Conservation (phyloP, 371 early-diverging fungal genomes). For the Encephalitozoon intestinalis region DNA sequence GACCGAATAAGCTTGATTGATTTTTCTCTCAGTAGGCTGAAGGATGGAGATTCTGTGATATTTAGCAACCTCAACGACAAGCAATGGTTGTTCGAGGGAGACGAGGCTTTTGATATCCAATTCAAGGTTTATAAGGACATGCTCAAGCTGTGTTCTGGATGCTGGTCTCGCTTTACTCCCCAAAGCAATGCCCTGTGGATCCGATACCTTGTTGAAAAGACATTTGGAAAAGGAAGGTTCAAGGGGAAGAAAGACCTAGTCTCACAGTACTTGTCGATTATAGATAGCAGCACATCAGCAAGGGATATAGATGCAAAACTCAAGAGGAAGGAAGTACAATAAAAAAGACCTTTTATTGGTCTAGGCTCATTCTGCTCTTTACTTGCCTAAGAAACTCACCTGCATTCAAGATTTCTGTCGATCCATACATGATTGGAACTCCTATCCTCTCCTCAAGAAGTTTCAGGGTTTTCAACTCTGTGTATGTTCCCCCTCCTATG, state of each 20-base stretch:
- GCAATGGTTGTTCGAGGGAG: slow-evolving; percentile 67
- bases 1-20: slow-evolving; percentile 33
- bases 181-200: slow-evolving; percentile 62
- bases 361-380: slow-evolving; percentile 1
- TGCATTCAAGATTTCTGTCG: slow-evolving; percentile 80
- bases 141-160: slow-evolving; percentile 60
- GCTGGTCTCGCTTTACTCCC: slow-evolving; percentile 63
- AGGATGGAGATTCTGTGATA: slow-evolving; percentile 13
- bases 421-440: slow-evolving; percentile 74
- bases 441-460: slow-evolving; percentile 42
- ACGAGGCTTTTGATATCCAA: slow-evolving; percentile 65
- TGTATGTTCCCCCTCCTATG: slow-evolving; percentile 59
- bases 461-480: slow-evolving; percentile 53
- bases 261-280: background rate
- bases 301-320: background rate
- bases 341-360: background rate
- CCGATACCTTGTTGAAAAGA: slow-evolving; percentile 42
- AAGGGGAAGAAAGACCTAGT: background rate
- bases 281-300: background rate
- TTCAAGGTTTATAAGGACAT: slow-evolving; percentile 71
- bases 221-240: background rate
- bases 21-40: slow-evolving; percentile 44
- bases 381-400: slow-evolving; percentile 74
- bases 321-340: background rate
- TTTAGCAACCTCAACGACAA: slow-evolving; percentile 60